These are phyloP conservation scores for Solanum gandarillasii DNA, from an alignment of 257 asterid species.

Conservation along the genomic window DNA sequence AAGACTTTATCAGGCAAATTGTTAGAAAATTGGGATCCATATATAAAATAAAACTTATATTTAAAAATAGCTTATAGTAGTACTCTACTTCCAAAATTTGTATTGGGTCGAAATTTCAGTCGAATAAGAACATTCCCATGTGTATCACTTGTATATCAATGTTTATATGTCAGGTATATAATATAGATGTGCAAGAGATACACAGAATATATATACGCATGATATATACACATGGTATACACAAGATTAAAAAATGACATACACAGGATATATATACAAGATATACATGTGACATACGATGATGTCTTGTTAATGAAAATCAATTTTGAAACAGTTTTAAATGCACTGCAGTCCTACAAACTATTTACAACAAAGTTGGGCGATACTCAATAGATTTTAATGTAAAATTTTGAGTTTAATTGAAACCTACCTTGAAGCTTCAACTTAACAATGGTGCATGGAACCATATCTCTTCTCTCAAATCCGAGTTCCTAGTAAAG, in stretches of 20 bases:
- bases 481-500: not conserved
- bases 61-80: not conserved
- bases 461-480: not conserved
- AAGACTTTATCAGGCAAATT: not conserved
- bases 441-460: not conserved
- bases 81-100: too few species aligned
- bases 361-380: not conserved
- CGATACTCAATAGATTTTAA: not conserved
- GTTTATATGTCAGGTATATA: not conserved
- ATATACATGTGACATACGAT: not conserved
- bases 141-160: not conserved
- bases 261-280: not conserved
- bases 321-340: not conserved
- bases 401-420: too few species aligned
- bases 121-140: not conserved
- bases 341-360: not conserved
- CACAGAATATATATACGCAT: not conserved
- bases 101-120: not conserved
- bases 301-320: not conserved
- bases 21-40: not conserved
- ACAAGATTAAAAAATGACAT: not conserved
- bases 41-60: too few species aligned
- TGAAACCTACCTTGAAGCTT: not conserved
- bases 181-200: not conserved
- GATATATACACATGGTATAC: not conserved